Conservation (phyloP, 2,329 filamentous ascomycete genomes). For the Penicillium expansum region DNA sequence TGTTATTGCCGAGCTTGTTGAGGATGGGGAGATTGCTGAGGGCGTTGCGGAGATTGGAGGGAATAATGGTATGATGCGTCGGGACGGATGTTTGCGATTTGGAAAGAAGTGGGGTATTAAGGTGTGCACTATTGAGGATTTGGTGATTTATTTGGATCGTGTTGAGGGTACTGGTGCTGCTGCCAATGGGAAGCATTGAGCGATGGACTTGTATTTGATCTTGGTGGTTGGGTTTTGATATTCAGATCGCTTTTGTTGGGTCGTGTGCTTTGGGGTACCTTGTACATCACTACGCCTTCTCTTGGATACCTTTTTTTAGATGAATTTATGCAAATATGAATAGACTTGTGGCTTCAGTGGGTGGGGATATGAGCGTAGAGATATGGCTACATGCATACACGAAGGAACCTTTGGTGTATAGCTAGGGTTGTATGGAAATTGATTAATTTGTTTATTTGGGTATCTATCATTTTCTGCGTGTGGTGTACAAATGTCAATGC, state of each 20-base stretch:
- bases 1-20: conserved; percentile 89
- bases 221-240: neutral
- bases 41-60: conserved; percentile 65
- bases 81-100: conserved; percentile 84
- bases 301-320: conserved; percentile 13
- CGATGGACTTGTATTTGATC: neutral
- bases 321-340: conserved; percentile 13
- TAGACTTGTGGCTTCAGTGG: neutral
- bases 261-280: conserved; percentile 6
- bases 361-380: neutral
- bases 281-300: conserved; percentile 15
- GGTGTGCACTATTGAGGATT: conserved; percentile 91
- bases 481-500: conserved; percentile 14
- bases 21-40: conserved; percentile 71
- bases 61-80: conserved; percentile 81
- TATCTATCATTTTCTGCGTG: conserved; percentile 20
- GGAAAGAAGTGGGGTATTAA: conserved; percentile 83
- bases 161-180: conserved; percentile 55
- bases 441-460: conserved; percentile 14
- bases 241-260: conserved; percentile 6
- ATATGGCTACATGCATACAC: no score
- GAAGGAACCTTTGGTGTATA: neutral
- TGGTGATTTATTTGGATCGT: conserved; percentile 76
- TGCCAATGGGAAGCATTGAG: conserved; percentile 38
- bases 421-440: neutral